phyloP scores from a whole-genome alignment of 2,329 filamentous ascomycete species.

The Tolypocladium ovalisporum region DNA sequence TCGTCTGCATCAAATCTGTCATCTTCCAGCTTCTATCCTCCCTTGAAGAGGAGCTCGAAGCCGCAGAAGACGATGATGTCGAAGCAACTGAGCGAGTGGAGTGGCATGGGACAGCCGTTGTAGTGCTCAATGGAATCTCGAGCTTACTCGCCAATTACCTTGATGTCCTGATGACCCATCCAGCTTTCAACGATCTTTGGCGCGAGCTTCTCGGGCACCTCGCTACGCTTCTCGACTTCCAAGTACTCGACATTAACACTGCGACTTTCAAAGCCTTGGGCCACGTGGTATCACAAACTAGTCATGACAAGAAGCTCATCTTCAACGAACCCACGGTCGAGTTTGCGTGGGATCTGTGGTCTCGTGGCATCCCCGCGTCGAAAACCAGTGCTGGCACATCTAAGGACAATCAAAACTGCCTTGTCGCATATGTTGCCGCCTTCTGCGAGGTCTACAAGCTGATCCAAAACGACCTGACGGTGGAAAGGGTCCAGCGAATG shows the following conservation, averaged over 20 bases:
- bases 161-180: constrained; percentile 54
- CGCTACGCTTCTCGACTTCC: constrained; percentile 49
- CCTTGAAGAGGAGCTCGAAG: constrained; percentile 47
- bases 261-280: constrained; percentile 58
- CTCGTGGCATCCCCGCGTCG: constrained; percentile 47
- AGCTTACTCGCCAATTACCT: constrained; percentile 68
- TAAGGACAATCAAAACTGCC: constrained; percentile 65
- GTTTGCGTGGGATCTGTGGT: constrained; percentile 61
- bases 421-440: constrained; percentile 73
- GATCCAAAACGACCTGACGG: constrained; percentile 51
- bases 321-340: constrained; percentile 44
- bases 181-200: constrained; percentile 65
- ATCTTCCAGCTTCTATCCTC: constrained; percentile 67
- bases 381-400: constrained; percentile 23
- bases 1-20: constrained; percentile 68
- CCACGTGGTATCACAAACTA: constrained; percentile 46
- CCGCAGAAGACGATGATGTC: constrained; percentile 22
- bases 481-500: constrained; percentile 54
- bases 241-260: constrained; percentile 59
- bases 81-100: constrained; percentile 37
- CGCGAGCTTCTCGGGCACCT: constrained; percentile 60
- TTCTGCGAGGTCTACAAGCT: constrained; percentile 71
- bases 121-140: constrained; percentile 63
- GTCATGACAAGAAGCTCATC: constrained; percentile 27
- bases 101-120: constrained; percentile 66